Conservation (phyloP, 768 basidiomycete genomes). For the Dacryopinax primogenitus region DNA sequence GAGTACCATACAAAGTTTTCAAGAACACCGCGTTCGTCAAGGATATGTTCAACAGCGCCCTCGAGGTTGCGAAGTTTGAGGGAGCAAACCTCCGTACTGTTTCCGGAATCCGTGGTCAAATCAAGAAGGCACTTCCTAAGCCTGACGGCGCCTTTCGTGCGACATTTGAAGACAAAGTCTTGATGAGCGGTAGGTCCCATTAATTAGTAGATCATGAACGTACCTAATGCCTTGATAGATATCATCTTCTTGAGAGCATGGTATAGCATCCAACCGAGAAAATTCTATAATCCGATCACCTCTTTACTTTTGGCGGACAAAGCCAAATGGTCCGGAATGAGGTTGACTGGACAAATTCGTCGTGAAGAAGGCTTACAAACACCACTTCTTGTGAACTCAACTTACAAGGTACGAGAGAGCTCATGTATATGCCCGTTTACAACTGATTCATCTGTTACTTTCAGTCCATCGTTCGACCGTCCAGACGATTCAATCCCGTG, state of each 20-base stretch:
- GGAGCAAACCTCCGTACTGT: slow-evolving; percentile 94
- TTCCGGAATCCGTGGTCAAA: slow-evolving; percentile 88
- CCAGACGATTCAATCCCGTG: slow-evolving; percentile 81
- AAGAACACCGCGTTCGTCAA: slow-evolving; percentile 98
- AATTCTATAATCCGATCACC: slow-evolving; percentile 93
- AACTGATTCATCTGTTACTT: background rate
- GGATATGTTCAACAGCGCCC: slow-evolving; percentile 87
- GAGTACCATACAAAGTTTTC: slow-evolving; percentile 91
- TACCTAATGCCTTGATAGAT: slow-evolving; percentile 36
- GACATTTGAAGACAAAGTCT: slow-evolving; percentile 94
- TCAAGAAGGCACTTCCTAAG: slow-evolving; percentile 91
- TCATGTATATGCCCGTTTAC: background rate
- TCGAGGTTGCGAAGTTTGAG: slow-evolving; percentile 97
- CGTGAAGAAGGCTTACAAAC: slow-evolving; percentile 75
- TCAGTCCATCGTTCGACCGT: slow-evolving; percentile 54
- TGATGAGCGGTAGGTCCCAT: slow-evolving; percentile 70
- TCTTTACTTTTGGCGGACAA: slow-evolving; percentile 78
- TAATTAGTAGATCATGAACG: background rate
- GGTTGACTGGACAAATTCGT: slow-evolving; percentile 84
- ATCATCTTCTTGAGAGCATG: slow-evolving; percentile 92
- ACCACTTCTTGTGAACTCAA: slow-evolving; percentile 68
- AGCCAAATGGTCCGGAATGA: slow-evolving; percentile 82
- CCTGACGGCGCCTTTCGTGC: slow-evolving; percentile 93
- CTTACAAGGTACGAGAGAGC: slow-evolving; percentile 48
- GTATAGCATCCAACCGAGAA: slow-evolving; percentile 90